A percentile compares a stretch with the other conserved stretches of the same genome.
Conservation (phyloP, 257 asterid species). For the Mitragyna speciosa region DNA sequence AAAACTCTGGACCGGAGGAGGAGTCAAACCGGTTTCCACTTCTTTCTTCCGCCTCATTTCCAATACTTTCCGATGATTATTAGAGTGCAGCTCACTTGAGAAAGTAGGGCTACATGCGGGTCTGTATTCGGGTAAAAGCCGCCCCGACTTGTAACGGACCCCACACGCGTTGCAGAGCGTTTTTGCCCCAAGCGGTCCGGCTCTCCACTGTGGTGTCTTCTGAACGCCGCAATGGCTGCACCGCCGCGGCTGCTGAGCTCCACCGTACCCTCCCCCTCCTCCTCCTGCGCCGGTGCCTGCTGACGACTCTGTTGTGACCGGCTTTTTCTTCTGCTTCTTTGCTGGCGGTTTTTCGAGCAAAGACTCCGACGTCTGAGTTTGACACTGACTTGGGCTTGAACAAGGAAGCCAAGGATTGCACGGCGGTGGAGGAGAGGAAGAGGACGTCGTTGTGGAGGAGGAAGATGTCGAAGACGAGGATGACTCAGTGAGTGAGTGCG, state of each 20-base stretch:
- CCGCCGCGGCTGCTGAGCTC: constrained; percentile 51
- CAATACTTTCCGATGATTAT: constrained; percentile 86
- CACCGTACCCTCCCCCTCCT: too few relatives aligned
- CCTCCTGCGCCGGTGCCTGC: constrained; percentile 26
- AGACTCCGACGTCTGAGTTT: constrained; percentile 41
- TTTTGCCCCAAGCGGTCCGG: constrained; percentile 86
- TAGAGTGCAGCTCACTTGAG: constrained; percentile 71
- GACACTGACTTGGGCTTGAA: constrained; percentile 24
- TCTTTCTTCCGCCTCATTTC: constrained; percentile 86
- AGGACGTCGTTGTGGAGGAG: constrained; percentile 53
- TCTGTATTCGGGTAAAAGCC: constrained; percentile 86
- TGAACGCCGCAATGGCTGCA: constrained; percentile 93
- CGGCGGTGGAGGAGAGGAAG: constrained; percentile 26
- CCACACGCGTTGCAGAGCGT: constrained; percentile 99
- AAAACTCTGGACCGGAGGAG: constrained; percentile 59
- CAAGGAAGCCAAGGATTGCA: constrained; percentile 17
- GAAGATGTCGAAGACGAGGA: constrained; percentile 60
- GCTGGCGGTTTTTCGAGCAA: constrained; percentile 26
- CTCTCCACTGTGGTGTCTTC: constrained; percentile 97
- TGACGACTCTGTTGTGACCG: constrained; percentile 11
- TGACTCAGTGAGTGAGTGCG: constrained; percentile 49
- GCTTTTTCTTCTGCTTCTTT: constrained; percentile 43
- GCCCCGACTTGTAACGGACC: constrained; percentile 86
- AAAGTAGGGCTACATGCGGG: constrained; percentile 96
- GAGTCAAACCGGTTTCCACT: constrained; percentile 26